phyloP scores from a whole-genome alignment of 257 asterid genomes.

The Henckelia pumila region DNA sequence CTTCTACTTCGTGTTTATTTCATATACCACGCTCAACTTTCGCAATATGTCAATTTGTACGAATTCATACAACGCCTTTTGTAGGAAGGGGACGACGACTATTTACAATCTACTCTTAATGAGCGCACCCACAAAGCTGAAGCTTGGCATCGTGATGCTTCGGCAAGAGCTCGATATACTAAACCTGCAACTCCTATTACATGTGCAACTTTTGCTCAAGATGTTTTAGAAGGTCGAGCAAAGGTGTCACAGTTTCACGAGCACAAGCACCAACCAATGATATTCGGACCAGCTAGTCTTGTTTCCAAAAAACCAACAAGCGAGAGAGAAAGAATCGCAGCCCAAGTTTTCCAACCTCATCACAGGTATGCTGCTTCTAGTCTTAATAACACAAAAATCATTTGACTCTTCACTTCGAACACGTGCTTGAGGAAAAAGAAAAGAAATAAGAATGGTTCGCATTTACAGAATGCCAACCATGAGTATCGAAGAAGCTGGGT shows the following conservation, averaged over 20 bases:
- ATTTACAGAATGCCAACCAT: constrained; percentile 74
- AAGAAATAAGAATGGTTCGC: neutral
- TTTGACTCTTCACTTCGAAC: neutral
- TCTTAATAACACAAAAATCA: neutral
- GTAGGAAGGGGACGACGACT: constrained; percentile 68
- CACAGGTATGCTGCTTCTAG: constrained; percentile 49
- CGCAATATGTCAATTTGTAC: too few relatives aligned
- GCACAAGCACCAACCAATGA: constrained; percentile 91
- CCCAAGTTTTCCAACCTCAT: constrained; percentile 95
- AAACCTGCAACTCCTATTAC: constrained; percentile 86
- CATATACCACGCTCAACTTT: neutral
- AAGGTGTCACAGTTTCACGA: constrained; percentile 65
- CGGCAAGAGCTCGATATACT: constrained; percentile 55
- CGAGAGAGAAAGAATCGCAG: constrained; percentile 84
- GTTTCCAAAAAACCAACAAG: constrained; percentile 71
- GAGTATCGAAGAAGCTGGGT: constrained; percentile 99
- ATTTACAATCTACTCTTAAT: constrained; percentile 59
- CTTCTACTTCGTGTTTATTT: too few relatives aligned
- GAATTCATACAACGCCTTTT: constrained; percentile 1
- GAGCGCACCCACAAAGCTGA: constrained; percentile 85
- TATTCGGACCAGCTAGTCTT: constrained; percentile 95
- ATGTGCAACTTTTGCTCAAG: constrained; percentile 98
- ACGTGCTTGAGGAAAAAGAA: neutral
- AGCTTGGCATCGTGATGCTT: constrained; percentile 89
- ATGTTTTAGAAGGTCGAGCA: constrained; percentile 89